Base-by-base conservation (phyloP, 2,329 filamentous ascomycete species). In the Alternaria consortialis region DNA sequence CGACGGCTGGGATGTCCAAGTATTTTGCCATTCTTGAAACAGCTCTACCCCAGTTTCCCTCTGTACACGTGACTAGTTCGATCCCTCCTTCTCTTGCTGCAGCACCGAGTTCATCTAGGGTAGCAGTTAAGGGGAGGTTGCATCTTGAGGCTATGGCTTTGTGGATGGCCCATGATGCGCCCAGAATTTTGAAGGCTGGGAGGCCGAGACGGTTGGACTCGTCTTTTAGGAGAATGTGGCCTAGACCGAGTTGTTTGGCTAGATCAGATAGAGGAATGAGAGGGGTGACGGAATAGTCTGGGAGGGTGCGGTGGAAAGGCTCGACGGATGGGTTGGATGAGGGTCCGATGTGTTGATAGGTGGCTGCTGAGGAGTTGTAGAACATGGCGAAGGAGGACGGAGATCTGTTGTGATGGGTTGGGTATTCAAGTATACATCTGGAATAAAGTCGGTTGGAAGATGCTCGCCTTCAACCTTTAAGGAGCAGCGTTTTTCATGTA, bases 111-210 rank as follows among this genome's bases (percentile, higher is more conserved):
- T 82, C 76, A 0, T 82, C 77, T 0, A 89, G 69, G 3, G 78
- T 72, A 0, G 82, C 73, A 1, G 80, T 79, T 0, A 80, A 64
- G 0, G 82, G 75, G 0, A 88, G 75, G 2, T 72, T 75, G 0
- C 88, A 75, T 7, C 79, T 74, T 1, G 78, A 71, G 0, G 80
- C 73, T 7, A 92, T 71, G 13, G 88, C 86, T 7, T 85, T 84
- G 67, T 87, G 89, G 3, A 86, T 84, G 0, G 86, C 90, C 90
- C 90, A 94, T 0, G 89, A 91, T 1, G 91, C 91, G 20, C 91
- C 92, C 0, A 94, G 84, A 44, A 94, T 91, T 77, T 95, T 95
- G 82, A 94, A 94, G 0, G 91, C 85, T 0, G 90, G 90, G 2
- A 94, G 82, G 0, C 88, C 88, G 37, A 92, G 86, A 5, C 91